Percentiles rank a stretch among this genome's conserved stretches.
Evolutionary conservation across 306 rosid species (phyloP).

Genomic region (Acacia crassicarpa): DNA sequence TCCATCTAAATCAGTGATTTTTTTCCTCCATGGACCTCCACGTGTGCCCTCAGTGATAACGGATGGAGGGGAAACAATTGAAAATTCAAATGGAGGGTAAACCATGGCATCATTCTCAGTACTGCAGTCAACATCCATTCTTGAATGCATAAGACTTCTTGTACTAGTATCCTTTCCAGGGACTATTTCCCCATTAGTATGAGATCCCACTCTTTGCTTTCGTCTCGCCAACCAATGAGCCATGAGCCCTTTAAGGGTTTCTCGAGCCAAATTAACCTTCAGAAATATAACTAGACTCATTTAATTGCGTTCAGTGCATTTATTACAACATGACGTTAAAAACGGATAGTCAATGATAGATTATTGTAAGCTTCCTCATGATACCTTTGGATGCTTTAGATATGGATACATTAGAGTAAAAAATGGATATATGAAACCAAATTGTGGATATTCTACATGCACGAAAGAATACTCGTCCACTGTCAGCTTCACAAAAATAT

Average conservation of each 20-base stretch:
- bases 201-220: conserved; percentile 60
- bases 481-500: not conserved
- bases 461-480: not conserved
- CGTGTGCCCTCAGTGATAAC: conserved; percentile 81
- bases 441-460: not conserved
- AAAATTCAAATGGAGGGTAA: conserved; percentile 86
- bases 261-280: conserved; percentile 81
- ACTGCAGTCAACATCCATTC: conserved; percentile 66
- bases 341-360: conserved; percentile 1
- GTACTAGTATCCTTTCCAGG: conserved; percentile 61
- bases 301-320: conserved; percentile 14
- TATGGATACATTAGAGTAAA: not conserved
- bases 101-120: conserved; percentile 71
- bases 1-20: conserved; percentile 76
- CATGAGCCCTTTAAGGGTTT: conserved; percentile 87
- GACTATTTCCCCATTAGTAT: conserved; percentile 67
- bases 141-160: conserved; percentile 64
- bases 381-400: conserved; percentile 12
- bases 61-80: conserved; percentile 73
- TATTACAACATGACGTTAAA: conserved; percentile 19
- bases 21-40: conserved; percentile 92
- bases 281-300: conserved; percentile 23
- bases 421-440: not conserved
- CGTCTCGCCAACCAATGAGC: conserved; percentile 70
- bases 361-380: not conserved